Base-by-base conservation (phyloP, 2,329 filamentous ascomycete genomes). In the Colletotrichum camelliae region DNA sequence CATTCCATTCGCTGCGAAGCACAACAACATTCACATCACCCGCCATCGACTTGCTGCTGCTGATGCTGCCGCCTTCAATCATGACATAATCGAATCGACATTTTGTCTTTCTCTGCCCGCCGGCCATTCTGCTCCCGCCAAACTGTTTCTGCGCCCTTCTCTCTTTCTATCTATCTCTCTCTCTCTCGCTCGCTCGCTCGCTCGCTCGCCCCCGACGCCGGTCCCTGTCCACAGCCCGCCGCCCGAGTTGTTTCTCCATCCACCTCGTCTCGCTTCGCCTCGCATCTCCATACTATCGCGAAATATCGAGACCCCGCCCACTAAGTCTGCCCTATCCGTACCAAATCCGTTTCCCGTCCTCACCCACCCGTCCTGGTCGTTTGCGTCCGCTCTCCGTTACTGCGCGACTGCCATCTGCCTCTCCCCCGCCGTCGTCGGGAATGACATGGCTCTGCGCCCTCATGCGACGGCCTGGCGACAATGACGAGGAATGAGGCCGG, bases 401-500 rank as follows among this genome's bases (percentile, higher is more conserved):
- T 48, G 16, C 33, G 35, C 60, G 27, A 18, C 31, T 48, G 24
- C 60, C 60, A n/a, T 55, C 21, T 57, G 60, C 18, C 39, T 29
- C 9, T 27, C 68, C 55, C 31, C 37, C 66, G 67, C 31, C 66
- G 43, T 70, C n/a, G 31, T 61, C 33, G 64, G 73, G 77, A 74
- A 77, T 76, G 77, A 75, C 65, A 77, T 71, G 76, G 72, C 73
- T 67, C 65, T 71, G n/a, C 64, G 72, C 74, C 61, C 68, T 72
- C 37, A 57, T 70, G 72, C 80, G 79, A 82, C 81, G 80, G 80
- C 80, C 78, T 80, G 83, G 85, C 84, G 85, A 91, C 86, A 85
- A 94, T 95, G 93, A 91, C 92, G 86, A 91, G 89, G 85, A 91
- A 93, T 87, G 92, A 94, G 83, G 86, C 87, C 81, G 85, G 85